Base-by-base conservation (phyloP, 2,329 filamentous ascomycete species). In the Coniella vitis region DNA sequence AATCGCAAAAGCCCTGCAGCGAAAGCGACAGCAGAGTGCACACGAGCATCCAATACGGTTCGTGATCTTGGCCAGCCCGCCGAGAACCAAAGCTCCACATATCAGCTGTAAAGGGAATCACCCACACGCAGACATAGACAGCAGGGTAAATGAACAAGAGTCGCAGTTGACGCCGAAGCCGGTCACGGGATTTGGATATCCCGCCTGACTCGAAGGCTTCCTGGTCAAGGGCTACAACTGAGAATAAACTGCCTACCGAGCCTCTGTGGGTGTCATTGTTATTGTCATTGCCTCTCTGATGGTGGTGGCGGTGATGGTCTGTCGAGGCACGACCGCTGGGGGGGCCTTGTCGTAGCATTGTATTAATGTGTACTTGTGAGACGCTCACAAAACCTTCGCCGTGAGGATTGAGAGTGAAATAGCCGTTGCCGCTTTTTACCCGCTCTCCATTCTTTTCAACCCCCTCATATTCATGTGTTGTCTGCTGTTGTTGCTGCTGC, bases 91-190 rank as follows among this genome's bases (percentile, higher is more conserved):
- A 32, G 37, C 17, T 34, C 32, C 14, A 5, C 16, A 81, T 71
- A 61, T 90, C 83, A 2, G 72, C 72, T 2, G 83, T 67, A 57
- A 90, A 87, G 0, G 87, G 86, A 7, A 86, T 66, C 3, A 85
- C 66, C 87, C 87, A 91, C 55, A 87, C 78, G 4, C 79, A 64
- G 17, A 86, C 72, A 63, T 91, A 90, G 4, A 86, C 75, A 16
- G 84, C 61, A 0, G 87, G 87, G 61, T 91, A 91, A 41, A 89
- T 79, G 65, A 90, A 88, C 16, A 90, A 72, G 25, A 85, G 75
- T 29, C 83, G 78, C 2, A 90, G 72, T 58, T 90, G 85, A 9
- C 82, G 76, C 38, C 78, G 75, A 51, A 87, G 82, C 50, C 75
- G 77, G 14, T 74, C 68, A 12, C 80, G 74, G 8, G 74, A 62